Percentiles rank a stretch among this genome's conserved stretches.
Evolutionary conservation across 2,329 filamentous ascomycete genomes (phyloP).

Genomic region (Microsporum ferrugineum): DNA sequence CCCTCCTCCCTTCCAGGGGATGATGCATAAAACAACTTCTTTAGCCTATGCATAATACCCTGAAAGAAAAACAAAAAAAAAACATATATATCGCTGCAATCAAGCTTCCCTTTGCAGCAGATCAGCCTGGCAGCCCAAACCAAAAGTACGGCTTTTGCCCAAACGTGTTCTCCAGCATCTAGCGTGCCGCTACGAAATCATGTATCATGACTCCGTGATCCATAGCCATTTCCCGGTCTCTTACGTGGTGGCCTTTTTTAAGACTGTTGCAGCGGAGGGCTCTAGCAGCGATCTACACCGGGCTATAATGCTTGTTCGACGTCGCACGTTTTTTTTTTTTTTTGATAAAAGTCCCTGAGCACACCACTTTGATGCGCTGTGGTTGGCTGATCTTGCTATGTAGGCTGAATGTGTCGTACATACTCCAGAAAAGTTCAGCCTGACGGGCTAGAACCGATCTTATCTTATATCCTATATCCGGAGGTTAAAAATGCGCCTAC

Average conservation of each 20-base stretch:
- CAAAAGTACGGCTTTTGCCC: neutral
- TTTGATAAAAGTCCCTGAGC: neutral
- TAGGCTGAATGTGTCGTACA: neutral
- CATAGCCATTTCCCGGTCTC: neutral
- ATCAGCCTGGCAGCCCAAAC: neutral
- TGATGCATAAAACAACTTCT: neutral
- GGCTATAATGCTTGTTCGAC: neutral
- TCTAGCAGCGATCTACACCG: neutral
- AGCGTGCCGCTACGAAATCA: neutral
- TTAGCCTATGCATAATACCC: neutral
- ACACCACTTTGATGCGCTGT: neutral
- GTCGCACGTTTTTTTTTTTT: neutral
- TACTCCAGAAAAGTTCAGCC: neutral
- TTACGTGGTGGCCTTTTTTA: neutral
- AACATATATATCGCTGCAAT: neutral
- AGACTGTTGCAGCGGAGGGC: neutral
- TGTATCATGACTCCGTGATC: neutral
- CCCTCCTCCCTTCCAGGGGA: neutral
- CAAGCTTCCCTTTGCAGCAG: neutral
- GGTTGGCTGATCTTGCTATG: neutral
- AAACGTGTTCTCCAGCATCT: neutral
- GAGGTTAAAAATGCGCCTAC: neutral
- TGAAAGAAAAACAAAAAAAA: too few relatives aligned
- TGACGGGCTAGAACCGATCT: neutral
- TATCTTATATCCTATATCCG: neutral